Evolutionary conservation across 1,139 yeast species (phyloP), one percentile per base, ranked within the genome.

Genomic region (Kodamaea ohmeri): DNA sequence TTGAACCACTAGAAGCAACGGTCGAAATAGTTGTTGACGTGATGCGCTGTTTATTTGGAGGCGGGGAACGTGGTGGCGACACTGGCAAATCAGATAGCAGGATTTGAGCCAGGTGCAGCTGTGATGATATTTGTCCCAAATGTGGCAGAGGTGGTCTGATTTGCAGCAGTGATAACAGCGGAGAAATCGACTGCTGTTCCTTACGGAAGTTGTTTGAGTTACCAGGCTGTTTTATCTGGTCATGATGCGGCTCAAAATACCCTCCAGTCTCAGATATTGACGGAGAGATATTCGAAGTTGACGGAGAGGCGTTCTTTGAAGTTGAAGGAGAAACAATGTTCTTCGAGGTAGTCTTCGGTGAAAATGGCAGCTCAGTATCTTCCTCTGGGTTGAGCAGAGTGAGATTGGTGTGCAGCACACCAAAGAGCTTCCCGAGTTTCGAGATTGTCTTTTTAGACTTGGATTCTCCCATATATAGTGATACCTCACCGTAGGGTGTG

Each of bases 361-460:
- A 27, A n/a, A 27, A 27, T 9, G 11, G 6, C 12, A 18, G 17
- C 15, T 30, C 35, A 9, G 25, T 28, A 34, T 53, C 58, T 21
- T 49, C 45, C 36, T 56, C 54, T 24, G 45, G 45, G 31, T 46
- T 32, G 18, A 50, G 41, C 42, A 41, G 52, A 25, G 44, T 38
- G 32, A 57, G 50, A 41, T 55, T 60, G 15, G 60, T 51, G 18
- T 57, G 49, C 52, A 58, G 60, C 18, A 58, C 60, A 9, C 68
- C 68, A 45, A 64, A 63, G 39, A 65, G 54, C 48, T 61, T 61
- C 17, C 67, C 68, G 37, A 63, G 46, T 43, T 58, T 58, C 32
- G 60, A 50, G 37, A 61, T 49, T 25, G 63, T 58, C 40, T 58
- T 60, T 41, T 58, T 61, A 20, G 63, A 55, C 41, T 58, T 60